phyloP scores from a whole-genome alignment of 495 filamentous ascomycete species.

The Annulohypoxylon bovei region DNA sequence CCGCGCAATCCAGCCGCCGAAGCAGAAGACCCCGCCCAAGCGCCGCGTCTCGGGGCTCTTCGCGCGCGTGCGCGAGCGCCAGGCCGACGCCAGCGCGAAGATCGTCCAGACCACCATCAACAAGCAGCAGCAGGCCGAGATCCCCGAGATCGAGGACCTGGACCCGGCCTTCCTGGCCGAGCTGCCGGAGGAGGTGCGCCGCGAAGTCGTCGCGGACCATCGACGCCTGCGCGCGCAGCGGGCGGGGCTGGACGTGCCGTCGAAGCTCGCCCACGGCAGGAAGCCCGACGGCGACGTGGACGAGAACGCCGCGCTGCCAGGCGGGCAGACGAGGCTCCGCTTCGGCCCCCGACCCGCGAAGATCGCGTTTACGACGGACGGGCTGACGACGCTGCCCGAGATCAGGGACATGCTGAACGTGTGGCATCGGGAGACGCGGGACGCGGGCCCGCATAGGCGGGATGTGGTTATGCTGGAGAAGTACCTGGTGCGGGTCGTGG shows the following conservation, averaged over 20 bases:
- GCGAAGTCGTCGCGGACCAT: slow-evolving; percentile 79
- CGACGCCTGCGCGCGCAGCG: slow-evolving; percentile 60
- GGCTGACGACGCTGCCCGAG: slow-evolving; percentile 40
- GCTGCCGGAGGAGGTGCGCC: slow-evolving; percentile 80
- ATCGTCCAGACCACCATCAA: slow-evolving; percentile 69
- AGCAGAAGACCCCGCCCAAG: slow-evolving; percentile 66
- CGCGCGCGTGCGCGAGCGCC: slow-evolving; percentile 55
- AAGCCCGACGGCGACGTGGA: slow-evolving; percentile 19
- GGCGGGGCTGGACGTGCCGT: slow-evolving; percentile 38
- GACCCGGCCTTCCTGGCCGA: slow-evolving; percentile 81
- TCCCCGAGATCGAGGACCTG: slow-evolving; percentile 53
- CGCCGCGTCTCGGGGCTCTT: slow-evolving; percentile 62
- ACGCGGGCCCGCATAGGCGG: slow-evolving; percentile 76
- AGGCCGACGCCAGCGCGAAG: slow-evolving; percentile 56
- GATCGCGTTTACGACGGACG: slow-evolving; percentile 43
- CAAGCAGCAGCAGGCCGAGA: slow-evolving; percentile 37
- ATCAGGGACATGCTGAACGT: slow-evolving; percentile 60
- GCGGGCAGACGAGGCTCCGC: slow-evolving; percentile 48
- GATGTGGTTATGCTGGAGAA: slow-evolving; percentile 76
- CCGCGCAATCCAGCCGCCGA: slow-evolving; percentile 60
- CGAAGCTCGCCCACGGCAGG: slow-evolving; percentile 17
- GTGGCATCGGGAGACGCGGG: slow-evolving; percentile 73
- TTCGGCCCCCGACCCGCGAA: slow-evolving; percentile 51
- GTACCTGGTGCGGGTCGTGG: slow-evolving; percentile 75
- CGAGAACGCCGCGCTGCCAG: slow-evolving; percentile 3